Conservation (phyloP, 2,329 filamentous ascomycete species). For the Lachnum nothofagi region DNA sequence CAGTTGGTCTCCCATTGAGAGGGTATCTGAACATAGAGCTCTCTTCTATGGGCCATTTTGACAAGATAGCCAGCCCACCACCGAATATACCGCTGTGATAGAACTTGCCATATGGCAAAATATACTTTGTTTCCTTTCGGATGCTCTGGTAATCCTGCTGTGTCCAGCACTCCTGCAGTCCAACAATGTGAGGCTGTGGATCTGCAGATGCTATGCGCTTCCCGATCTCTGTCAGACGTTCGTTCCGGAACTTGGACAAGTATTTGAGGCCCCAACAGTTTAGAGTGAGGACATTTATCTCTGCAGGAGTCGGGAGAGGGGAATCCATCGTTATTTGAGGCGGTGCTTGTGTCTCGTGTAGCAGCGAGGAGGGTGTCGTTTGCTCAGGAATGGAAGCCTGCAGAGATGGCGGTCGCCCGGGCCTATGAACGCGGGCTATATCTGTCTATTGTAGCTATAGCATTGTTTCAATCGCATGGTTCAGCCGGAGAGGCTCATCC, state of each 20-base stretch:
- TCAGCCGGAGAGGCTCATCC: neutral
- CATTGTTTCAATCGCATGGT: too few species aligned
- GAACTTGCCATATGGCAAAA: constrained; percentile 88
- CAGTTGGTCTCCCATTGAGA: constrained; percentile 88
- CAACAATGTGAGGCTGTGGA: constrained; percentile 76
- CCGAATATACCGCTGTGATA: constrained; percentile 88
- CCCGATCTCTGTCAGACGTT: constrained; percentile 79
- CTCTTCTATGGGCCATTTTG: constrained; percentile 87
- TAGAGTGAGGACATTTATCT: constrained; percentile 76
- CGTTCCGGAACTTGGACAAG: constrained; percentile 70
- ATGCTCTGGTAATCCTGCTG: constrained; percentile 77
- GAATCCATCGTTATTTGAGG: constrained; percentile 21
- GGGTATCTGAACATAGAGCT: constrained; percentile 81
- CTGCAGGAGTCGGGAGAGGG: constrained; percentile 38
- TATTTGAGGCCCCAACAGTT: constrained; percentile 97
- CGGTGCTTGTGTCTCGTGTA: neutral
- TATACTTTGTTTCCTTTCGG: constrained; percentile 62
- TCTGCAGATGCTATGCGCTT: constrained; percentile 64
- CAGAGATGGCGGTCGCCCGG: constrained; percentile 7
- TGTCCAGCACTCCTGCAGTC: constrained; percentile 93
- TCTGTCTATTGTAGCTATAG: constrained; percentile 11
- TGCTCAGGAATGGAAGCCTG: neutral
- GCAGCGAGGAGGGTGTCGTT: too few species aligned
- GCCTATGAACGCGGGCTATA: constrained; percentile 14
- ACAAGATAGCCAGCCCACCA: constrained; percentile 81